Base-by-base conservation (phyloP, 192 early-diverging fungal species). In the Coemansia furcata region DNA sequence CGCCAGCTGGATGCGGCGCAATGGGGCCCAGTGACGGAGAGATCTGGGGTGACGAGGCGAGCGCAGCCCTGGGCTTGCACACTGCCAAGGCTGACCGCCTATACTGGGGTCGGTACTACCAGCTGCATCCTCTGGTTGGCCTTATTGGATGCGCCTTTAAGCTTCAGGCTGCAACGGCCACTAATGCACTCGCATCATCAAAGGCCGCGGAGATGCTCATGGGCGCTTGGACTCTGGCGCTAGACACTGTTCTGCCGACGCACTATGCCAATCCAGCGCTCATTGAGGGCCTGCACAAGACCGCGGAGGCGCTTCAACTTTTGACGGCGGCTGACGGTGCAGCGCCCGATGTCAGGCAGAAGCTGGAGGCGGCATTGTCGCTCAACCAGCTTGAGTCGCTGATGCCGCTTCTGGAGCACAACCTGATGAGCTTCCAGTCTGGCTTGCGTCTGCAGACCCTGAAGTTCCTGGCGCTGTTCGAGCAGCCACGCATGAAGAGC, bases 401-500 rank as follows among this genome's bases (percentile, higher is more conserved):
- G 21, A 50, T 79, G 65, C 69, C 70, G 10, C 19, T 66, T 42
- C 11, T 83, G 35, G 81, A 73, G 60, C 19, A 46, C 70, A 83
- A 83, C 54, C 65, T 83, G 29, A 30, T 21, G 32, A 76, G 73
- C 63, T 61, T 66, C 23, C 73, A 83, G 43, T 60, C 54, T 8
- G 84, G 80, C 15, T 79, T 94, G 61, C 77, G 85, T 4, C 79
- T 95, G 10, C 82, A 84, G 30, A 84, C 85, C 15, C 60, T 90
- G 14, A 84, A 85, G 46, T 90, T 98, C 40, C 78, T 99, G 26
- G 62, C 69, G 1, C 73, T 80, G 2, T 96, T 90, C 68, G 86
- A 92, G 29, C 91, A 94, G 67, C 77, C 85, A 33, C 66, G 72
- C 21, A 69, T 84, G 61, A 66, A 82, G 69, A 63, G 49, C 19